A percentile compares a stretch with the other conserved stretches of the same genome.
These are phyloP conservation scores for Arachnomyces sp. DNA, from an alignment of 2,329 filamentous ascomycete species.

Conservation along the genomic window DNA sequence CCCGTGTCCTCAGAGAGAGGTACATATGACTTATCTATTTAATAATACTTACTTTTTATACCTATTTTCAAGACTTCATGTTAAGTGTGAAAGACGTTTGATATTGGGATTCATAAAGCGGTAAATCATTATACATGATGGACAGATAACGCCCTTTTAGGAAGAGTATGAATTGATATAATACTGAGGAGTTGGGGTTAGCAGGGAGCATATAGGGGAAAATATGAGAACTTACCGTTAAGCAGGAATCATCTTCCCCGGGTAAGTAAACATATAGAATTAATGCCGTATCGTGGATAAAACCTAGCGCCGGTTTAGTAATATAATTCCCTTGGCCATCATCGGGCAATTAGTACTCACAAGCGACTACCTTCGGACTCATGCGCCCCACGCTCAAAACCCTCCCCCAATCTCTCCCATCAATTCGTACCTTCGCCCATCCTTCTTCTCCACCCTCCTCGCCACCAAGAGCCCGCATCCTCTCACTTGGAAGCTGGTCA, in stretches of 20 bases:
- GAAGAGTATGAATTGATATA: conserved; percentile 38
- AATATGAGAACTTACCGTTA: conserved; percentile 35
- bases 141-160: conserved; percentile 11
- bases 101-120: no score
- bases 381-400: conserved; percentile 88
- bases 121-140: no score
- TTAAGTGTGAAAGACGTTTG: background rate
- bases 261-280: conserved; percentile 40
- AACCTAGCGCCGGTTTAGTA: conserved; percentile 24
- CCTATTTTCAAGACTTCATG: no score
- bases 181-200: conserved; percentile 23
- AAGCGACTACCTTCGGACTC: conserved; percentile 86
- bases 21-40: no score
- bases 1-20: no score
- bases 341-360: conserved; percentile 45
- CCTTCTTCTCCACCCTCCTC: conserved; percentile 59
- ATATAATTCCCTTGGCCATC: background rate
- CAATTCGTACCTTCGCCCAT: conserved; percentile 85
- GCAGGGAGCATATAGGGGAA: background rate
- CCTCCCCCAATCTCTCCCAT: conserved; percentile 87
- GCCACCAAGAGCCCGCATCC: conserved; percentile 54
- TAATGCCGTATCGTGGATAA: conserved; percentile 38
- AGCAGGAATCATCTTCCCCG: conserved; percentile 36
- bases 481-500: conserved; percentile 71
- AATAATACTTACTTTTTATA: no score